These are phyloP conservation scores for Wickerhamiella alocasiicola DNA, from an alignment of 805 yeast genomes.

Conservation along the genomic window DNA sequence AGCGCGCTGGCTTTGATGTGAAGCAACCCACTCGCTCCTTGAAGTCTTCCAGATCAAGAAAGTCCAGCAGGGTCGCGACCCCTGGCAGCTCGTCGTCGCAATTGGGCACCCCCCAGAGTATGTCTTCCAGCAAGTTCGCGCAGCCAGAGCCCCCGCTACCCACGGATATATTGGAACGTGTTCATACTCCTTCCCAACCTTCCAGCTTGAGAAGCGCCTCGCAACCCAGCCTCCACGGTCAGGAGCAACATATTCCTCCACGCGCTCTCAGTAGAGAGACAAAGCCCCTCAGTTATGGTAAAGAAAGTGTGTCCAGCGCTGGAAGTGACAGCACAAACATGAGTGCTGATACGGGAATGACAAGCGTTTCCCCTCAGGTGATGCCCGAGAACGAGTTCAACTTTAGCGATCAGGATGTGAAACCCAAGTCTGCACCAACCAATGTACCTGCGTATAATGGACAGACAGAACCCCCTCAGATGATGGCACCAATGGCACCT, in stretches of 20 bases:
- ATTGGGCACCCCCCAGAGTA: background rate
- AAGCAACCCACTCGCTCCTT: background rate
- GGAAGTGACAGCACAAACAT: background rate
- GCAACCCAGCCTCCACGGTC: background rate
- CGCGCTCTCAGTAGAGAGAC: conserved; percentile 1
- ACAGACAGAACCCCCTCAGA: too few relatives aligned
- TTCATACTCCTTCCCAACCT: background rate
- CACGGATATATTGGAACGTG: too few relatives aligned
- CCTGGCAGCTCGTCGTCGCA: background rate
- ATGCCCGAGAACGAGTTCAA: too few relatives aligned
- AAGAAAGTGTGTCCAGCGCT: background rate
- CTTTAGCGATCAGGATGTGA: too few relatives aligned
- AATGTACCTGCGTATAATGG: too few relatives aligned
- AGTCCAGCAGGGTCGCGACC: background rate
- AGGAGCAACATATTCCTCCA: conserved; percentile 1
- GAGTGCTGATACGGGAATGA: background rate
- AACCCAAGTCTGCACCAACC: too few relatives aligned
- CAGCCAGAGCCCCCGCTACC: too few relatives aligned
- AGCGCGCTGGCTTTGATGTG: conserved; percentile 34
- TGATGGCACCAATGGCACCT: too few relatives aligned
- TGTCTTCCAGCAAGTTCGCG: too few relatives aligned
- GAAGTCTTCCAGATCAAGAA: background rate
- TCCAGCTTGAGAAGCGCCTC: too few relatives aligned
- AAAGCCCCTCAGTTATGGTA: background rate
- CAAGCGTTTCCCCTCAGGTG: too few relatives aligned